These are phyloP conservation scores for Vigna mungo DNA, from an alignment of 306 rosid species.

Conservation along the genomic window DNA sequence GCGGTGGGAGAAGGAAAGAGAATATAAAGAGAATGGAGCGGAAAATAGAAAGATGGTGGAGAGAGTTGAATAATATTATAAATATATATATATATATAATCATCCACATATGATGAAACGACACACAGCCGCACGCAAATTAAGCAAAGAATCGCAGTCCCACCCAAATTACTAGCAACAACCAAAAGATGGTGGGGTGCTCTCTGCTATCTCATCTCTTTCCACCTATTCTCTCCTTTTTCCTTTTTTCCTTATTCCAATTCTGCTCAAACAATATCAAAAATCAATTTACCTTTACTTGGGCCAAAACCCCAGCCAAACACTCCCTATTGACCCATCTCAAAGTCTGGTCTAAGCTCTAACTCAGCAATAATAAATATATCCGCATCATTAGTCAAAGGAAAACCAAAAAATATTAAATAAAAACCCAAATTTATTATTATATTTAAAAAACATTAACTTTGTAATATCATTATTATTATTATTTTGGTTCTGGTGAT, in stretches of 20 bases:
- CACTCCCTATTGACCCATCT: neutral
- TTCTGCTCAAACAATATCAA: too few species aligned
- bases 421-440: neutral
- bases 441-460: neutral
- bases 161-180: constrained; percentile 13
- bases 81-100: neutral
- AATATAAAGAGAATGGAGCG: constrained; percentile 6
- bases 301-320: neutral
- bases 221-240: neutral
- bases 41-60: constrained; percentile 41
- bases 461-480: neutral
- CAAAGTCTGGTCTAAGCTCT: neutral
- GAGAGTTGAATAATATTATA: constrained; percentile 3
- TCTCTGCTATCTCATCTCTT: neutral
- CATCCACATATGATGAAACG: constrained; percentile 7
- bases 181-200: constrained; percentile 32
- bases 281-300: too few species aligned
- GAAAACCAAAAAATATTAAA: neutral
- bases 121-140: neutral
- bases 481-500: neutral
- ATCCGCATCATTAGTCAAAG: neutral
- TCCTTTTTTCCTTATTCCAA: too few species aligned
- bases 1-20: neutral
- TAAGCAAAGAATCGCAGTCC: constrained; percentile 25
- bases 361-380: neutral